Base-by-base conservation (phyloP, 2,329 filamentous ascomycete genomes). In the Pestalotiopsis fici region DNA sequence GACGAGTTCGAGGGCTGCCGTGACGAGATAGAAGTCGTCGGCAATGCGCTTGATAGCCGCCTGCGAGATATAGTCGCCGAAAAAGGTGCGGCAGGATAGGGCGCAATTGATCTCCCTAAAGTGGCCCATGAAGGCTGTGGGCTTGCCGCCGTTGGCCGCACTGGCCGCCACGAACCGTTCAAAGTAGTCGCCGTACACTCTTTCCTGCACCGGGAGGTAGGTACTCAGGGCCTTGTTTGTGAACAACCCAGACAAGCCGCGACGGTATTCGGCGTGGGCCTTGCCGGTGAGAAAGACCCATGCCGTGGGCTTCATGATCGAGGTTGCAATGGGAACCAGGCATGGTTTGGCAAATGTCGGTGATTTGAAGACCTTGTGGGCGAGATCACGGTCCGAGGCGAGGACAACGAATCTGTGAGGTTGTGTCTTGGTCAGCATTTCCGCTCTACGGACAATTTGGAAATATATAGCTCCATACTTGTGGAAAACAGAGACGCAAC, bases 401-500 rank as follows among this genome's bases (percentile, higher is more conserved):
- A 95, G 90, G 62, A 95, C 91, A 68, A 95, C 92, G 78, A 95
- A 95, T 75, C 91, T 93, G 71, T 2, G 21, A 61, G 21, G 28
- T 21, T 7, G n/a, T 9, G 3, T 9, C 18, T 12, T 50, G n/a
- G 4, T 27, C 3, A 28, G 43, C 54, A 2, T 7, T n/a, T 31
- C 4, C 55, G 21, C 11, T 28, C 23, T 15, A 67, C 43, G 11
- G 12, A 4, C 13, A 2, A 12, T 23, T 21, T 18, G 7, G 9
- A 27, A n/a, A 4, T 47, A 54, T 21, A 27, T 3, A 3, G 4
- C 13, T 18, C 65, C 72, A 47, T 85, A 93, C 91, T 95, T 95
- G 85, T 95, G 93, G 78, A 95, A 95, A 70, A 95, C 90, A 1
- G 91, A 94, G 21, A 95, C 92, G 74, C 93, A 95, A 78, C 92